Base-by-base conservation (phyloP, 805 yeast species). In the Nakazawaea ambrosiae region DNA sequence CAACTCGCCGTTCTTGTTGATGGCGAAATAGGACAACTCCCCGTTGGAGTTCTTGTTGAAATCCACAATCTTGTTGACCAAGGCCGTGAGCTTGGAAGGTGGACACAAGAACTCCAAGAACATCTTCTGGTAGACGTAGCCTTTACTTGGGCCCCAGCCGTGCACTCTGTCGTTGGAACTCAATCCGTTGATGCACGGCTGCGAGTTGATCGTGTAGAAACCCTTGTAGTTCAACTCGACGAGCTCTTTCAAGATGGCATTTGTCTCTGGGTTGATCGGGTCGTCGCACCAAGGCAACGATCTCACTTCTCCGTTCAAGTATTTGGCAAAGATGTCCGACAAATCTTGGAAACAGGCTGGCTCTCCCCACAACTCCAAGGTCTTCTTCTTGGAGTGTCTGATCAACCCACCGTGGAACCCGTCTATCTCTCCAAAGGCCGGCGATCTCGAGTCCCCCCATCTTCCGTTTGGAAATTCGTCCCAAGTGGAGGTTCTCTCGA, bases 401-500 rank as follows among this genome's bases (percentile, higher is more conserved):
- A 89, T 74, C 52, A 88, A 66, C 19, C 81, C 78, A 25, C 87
- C 75, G 16, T 90, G 92, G 48, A 79, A 80, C 37, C 83, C 69
- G 55, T 86, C 96, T 41, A 88, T 70, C 46, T 85, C 94, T 51
- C 95, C 96, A 61, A 83, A 89, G 2, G 97, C 97, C 4, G 98
- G 98, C 30, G 97, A 92, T 42, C 95, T 70, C 3, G 97, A 85
- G 57, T 92, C 97, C 51, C 98, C 98, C 89, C 96, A 92, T 64
- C 98, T 73, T 43, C 98, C 98, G 59, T 90, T 92, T 36, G 98
- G 98, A 54, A 90, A 92, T 59, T 92, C 98, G 62, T 92, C 98
- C 88, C 98, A 92, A 40, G 82, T 81, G 19, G 92, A 77, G 7
- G 97, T 90, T 58, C 97, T 73, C 33, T 87, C 74, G 44, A 87